Percentiles rank a stretch among this genome's conserved stretches.
Conservation (phyloP, 1,284 basidiomycete genomes). For the Cryptococcus floricola region DNA sequence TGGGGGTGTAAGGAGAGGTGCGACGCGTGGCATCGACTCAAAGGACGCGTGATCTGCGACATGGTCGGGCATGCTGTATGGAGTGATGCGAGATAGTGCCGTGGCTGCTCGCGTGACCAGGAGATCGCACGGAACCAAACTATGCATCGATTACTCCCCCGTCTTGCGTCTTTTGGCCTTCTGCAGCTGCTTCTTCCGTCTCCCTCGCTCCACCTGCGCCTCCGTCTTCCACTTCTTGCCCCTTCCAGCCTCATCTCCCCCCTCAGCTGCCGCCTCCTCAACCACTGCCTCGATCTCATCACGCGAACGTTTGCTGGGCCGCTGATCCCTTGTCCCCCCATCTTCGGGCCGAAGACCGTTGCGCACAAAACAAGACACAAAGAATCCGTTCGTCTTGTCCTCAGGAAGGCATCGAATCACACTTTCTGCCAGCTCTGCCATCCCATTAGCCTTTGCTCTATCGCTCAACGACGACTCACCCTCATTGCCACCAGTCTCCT, state of each 20-base stretch:
- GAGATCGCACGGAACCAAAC: background rate
- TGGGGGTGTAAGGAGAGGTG: background rate
- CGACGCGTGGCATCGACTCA: background rate
- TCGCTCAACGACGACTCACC: constrained; percentile 17
- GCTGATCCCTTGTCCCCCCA: background rate
- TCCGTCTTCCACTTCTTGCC: constrained; percentile 22
- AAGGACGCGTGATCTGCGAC: background rate
- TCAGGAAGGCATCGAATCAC: constrained; percentile 81
- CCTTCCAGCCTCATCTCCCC: background rate
- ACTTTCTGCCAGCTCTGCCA: constrained; percentile 59
- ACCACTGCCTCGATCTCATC: constrained; percentile 2
- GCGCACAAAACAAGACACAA: constrained; percentile 73
- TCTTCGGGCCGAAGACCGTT: constrained; percentile 2
- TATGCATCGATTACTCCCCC: background rate
- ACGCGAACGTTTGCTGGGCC: background rate
- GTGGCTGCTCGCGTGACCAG: too few relatives aligned
- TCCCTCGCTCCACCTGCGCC: constrained; percentile 36
- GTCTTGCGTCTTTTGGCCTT: constrained; percentile 25
- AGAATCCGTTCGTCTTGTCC: constrained; percentile 90
- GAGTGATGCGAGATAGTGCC: too few relatives aligned
- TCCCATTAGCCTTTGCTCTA: background rate
- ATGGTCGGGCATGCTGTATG: too few relatives aligned
- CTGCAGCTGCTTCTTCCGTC: constrained; percentile 41
- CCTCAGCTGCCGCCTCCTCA: background rate
- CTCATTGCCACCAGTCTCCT: constrained; percentile 55